phyloP scores from a whole-genome alignment of 2,329 filamentous ascomycete genomes.

The Exophiala alcalophila region DNA sequence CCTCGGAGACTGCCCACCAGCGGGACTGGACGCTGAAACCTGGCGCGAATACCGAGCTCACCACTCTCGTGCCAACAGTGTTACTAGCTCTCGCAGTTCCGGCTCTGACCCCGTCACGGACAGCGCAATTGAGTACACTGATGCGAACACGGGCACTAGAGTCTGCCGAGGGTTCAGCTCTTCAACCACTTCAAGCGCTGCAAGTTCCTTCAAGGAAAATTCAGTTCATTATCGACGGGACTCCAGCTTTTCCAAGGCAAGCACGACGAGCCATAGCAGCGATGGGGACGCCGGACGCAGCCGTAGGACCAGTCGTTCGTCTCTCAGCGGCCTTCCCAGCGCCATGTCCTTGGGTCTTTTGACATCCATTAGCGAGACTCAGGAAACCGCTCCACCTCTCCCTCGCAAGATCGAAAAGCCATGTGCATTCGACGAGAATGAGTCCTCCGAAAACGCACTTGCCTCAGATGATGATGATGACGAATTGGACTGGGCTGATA shows the following conservation, averaged over 20 bases:
- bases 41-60: constrained; percentile 20
- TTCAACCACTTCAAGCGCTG: constrained; percentile 21
- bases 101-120: constrained; percentile 2
- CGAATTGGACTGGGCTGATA: constrained; percentile 23
- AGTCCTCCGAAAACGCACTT: constrained; percentile 20
- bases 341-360: constrained; percentile 16
- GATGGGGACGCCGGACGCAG: constrained; percentile 9
- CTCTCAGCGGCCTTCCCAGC: constrained; percentile 13
- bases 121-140: constrained; percentile 10
- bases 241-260: constrained; percentile 19
- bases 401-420: constrained; percentile 18
- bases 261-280: constrained; percentile 9
- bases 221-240: constrained; percentile 7
- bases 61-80: constrained; percentile 16
- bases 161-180: constrained; percentile 24
- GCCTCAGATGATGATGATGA: constrained; percentile 26
- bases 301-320: constrained; percentile 11
- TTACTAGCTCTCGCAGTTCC: constrained; percentile 19
- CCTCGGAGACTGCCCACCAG: constrained; percentile 20
- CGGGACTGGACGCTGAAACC: constrained; percentile 19
- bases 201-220: constrained; percentile 24
- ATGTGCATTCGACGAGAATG: constrained; percentile 15
- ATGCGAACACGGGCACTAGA: constrained; percentile 28
- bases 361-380: constrained; percentile 20
- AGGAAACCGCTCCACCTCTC: constrained; percentile 3